Conservation (phyloP, 2,329 filamentous ascomycete genomes). For the Arthrobotrys sphaeroides region DNA sequence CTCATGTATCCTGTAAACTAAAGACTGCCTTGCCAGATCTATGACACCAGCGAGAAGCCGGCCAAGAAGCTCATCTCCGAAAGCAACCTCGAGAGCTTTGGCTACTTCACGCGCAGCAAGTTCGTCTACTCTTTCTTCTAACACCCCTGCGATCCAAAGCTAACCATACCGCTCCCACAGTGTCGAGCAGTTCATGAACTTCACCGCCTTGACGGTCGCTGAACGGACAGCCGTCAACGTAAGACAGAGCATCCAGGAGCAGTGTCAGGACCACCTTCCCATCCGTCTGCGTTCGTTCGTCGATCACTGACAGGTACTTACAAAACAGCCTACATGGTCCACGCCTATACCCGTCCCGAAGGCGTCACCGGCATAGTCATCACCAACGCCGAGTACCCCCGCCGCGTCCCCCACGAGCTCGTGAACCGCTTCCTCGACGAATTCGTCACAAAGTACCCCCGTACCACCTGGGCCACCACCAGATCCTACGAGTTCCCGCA, state of each 20-base stretch:
- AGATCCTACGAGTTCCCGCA: conserved; percentile 71
- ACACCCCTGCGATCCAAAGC: background rate
- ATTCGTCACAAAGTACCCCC: conserved; percentile 67
- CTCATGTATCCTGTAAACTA: too few relatives aligned
- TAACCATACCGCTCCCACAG: conserved; percentile 57
- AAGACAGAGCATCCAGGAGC: conserved; percentile 84
- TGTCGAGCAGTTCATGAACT: conserved; percentile 77
- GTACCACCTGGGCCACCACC: conserved; percentile 70
- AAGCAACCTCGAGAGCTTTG: conserved; percentile 46
- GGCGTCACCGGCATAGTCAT: conserved; percentile 81
- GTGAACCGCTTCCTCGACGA: conserved; percentile 72
- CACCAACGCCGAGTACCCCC: conserved; percentile 77
- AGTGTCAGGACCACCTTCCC: conserved; percentile 66
- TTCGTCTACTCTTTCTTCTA: background rate
- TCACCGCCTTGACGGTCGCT: conserved; percentile 87
- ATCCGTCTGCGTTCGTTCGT: background rate
- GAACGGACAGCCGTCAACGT: conserved; percentile 83
- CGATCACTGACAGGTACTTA: background rate
- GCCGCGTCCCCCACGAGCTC: conserved; percentile 83
- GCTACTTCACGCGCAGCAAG: conserved; percentile 38
- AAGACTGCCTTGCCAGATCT: too few relatives aligned
- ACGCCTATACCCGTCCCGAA: conserved; percentile 78
- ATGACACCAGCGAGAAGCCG: conserved; percentile 27
- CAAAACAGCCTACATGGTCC: conserved; percentile 73
- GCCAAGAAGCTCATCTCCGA: conserved; percentile 31